Evolutionary conservation across 2,329 filamentous ascomycete species (phyloP).

Genomic region (Penicillium sp.): DNA sequence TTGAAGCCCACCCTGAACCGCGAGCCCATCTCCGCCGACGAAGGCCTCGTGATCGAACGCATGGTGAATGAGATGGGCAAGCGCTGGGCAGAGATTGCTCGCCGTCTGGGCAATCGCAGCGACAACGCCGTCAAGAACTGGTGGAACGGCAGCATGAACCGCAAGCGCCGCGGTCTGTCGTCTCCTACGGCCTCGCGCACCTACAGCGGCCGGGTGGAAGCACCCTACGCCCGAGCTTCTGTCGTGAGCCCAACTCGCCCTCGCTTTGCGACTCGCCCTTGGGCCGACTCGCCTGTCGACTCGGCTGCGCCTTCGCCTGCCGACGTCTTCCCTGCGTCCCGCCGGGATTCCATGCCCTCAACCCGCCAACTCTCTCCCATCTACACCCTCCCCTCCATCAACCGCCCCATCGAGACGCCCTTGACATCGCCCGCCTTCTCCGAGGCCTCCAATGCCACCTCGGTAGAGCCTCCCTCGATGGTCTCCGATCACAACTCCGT

Average conservation of each 20-base stretch:
- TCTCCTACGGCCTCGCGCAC: slow-evolving; percentile 35
- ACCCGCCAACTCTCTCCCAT: slow-evolving; percentile 38
- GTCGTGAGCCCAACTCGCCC: slow-evolving; percentile 30
- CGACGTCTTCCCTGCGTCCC: slow-evolving; percentile 19
- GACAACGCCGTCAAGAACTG: slow-evolving; percentile 98
- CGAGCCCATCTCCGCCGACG: slow-evolving; percentile 67
- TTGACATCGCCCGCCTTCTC: slow-evolving; percentile 65
- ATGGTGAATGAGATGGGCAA: slow-evolving; percentile 77
- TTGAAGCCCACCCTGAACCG: slow-evolving; percentile 74
- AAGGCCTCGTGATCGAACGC: slow-evolving; percentile 70
- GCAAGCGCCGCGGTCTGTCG: slow-evolving; percentile 56
- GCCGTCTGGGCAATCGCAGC: slow-evolving; percentile 75
- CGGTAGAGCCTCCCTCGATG: slow-evolving; percentile 64
- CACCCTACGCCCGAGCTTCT: slow-evolving; percentile 38
- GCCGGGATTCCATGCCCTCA: slow-evolving; percentile 26
- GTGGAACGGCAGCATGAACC: slow-evolving; percentile 94
- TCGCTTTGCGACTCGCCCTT: slow-evolving; percentile 28
- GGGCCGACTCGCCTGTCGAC: slow-evolving; percentile 20
- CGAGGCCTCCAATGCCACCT: slow-evolving; percentile 58
- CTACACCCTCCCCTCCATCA: slow-evolving; percentile 39
- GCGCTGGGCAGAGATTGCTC: slow-evolving; percentile 89
- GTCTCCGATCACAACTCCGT: slow-evolving; percentile 67
- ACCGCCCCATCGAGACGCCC: slow-evolving; percentile 51
- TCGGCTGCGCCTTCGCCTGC: too few species aligned
- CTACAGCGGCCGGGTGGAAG: slow-evolving; percentile 38